Conservation (phyloP, 495 filamentous ascomycete genomes). For the Aspergillus homomorphus region DNA sequence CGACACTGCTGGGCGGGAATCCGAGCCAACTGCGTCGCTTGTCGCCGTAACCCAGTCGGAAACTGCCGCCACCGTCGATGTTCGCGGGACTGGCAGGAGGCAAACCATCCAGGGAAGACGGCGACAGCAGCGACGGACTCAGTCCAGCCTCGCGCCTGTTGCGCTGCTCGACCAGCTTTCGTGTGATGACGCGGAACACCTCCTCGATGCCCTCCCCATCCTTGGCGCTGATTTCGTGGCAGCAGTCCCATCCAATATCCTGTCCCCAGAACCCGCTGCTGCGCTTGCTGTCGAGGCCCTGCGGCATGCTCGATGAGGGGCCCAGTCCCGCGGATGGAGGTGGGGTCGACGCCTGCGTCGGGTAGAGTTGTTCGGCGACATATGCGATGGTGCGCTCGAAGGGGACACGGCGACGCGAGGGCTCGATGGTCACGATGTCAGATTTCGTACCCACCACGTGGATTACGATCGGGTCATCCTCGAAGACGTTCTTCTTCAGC, state of each 20-base stretch:
- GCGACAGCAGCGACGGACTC: slow-evolving; percentile 28
- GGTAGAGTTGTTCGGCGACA: slow-evolving; percentile 83
- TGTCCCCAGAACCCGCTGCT: slow-evolving; percentile 86
- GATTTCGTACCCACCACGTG: slow-evolving; percentile 96
- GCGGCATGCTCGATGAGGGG: slow-evolving; percentile 43
- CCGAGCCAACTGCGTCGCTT: slow-evolving; percentile 54
- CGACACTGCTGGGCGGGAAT: slow-evolving; percentile 41
- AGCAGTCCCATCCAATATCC: slow-evolving; percentile 92
- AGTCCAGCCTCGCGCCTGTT: slow-evolving; percentile 60
- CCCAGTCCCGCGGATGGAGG: slow-evolving; percentile 54
- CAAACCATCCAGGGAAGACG: slow-evolving; percentile 18
- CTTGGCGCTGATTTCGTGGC: slow-evolving; percentile 93
- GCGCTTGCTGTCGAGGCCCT: slow-evolving; percentile 71
- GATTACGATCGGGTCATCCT: slow-evolving; percentile 69
- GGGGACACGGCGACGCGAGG: slow-evolving; percentile 70
- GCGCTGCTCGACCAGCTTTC: slow-evolving; percentile 92
- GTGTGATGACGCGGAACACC: slow-evolving; percentile 90
- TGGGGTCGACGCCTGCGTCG: slow-evolving; percentile 59
- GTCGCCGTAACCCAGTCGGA: slow-evolving; percentile 43
- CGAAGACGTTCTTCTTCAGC: slow-evolving; percentile 62
- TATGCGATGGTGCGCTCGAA: slow-evolving; percentile 95
- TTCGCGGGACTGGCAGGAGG: slow-evolving; percentile 8
- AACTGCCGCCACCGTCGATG: slow-evolving; percentile 41
- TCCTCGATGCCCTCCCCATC: slow-evolving; percentile 96
- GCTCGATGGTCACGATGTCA: slow-evolving; percentile 83